phyloP scores from a whole-genome alignment of 768 basidiomycete genomes.

The Pulveroboletus sp. region DNA sequence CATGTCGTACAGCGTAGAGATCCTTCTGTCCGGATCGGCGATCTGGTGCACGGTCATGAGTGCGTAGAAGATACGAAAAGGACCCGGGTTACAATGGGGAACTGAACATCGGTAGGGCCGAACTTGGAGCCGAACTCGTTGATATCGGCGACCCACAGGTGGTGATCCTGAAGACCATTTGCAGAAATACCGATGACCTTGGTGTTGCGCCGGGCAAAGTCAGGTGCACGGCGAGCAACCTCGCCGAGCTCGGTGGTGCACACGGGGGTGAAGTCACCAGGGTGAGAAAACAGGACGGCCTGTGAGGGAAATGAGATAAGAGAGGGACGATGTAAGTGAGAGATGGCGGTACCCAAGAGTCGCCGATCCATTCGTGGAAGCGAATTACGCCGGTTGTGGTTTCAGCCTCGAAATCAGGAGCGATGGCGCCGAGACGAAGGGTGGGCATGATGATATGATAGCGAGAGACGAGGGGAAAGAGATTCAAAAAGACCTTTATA shows the following conservation, averaged over 20 bases:
- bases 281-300: conserved; percentile 92
- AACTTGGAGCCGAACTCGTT: conserved; percentile 68
- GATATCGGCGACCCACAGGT: conserved; percentile 87
- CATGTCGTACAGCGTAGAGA: conserved; percentile 91
- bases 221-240: conserved; percentile 79
- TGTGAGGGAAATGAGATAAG: conserved; percentile 24
- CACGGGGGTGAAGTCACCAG: conserved; percentile 88
- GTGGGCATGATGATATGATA: conserved; percentile 33
- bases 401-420: conserved; percentile 88
- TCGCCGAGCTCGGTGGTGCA: conserved; percentile 98
- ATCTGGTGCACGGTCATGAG: conserved; percentile 49
- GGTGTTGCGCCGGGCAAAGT: conserved; percentile 84
- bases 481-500: conserved; percentile 2
- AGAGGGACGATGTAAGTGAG: background rate
- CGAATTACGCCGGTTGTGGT: conserved; percentile 85
- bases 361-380: conserved; percentile 90
- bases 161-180: conserved; percentile 81
- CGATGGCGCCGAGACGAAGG: conserved; percentile 80
- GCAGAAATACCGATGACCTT: conserved; percentile 94
- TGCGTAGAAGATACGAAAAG: background rate
- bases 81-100: conserved; percentile 69
- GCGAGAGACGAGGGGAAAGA: conserved; percentile 1
- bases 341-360: conserved; percentile 65
- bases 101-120: conserved; percentile 71
- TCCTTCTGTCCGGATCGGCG: conserved; percentile 82